Evolutionary conservation across 306 rosid species (phyloP), one percentile per base, ranked within the genome.

Genomic region (Rosa persica): DNA sequence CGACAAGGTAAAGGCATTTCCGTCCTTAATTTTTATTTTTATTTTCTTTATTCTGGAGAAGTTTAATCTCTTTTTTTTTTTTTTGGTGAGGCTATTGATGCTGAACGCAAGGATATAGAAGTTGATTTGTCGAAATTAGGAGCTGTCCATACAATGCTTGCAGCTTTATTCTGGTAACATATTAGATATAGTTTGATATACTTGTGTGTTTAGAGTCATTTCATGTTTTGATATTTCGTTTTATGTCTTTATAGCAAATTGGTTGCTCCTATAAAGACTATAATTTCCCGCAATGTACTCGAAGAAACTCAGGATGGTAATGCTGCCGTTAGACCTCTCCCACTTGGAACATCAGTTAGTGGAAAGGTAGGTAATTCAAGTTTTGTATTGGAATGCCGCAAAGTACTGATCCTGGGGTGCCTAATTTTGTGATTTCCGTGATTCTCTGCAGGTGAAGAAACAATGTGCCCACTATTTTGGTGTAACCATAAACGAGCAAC

Each of bases 191-290:
- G 62, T 36, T 83, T 77, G 49, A 79, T 43, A 42, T 47, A 40
- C 46, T 22, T 25, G 51, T 69, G 77, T 76, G 43, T 84, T 79
- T 70, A 16, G 65, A 25, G 5, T 58, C 20, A 3, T 68, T 38
- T 68, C 23, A 23, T 22, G 73, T 70, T 62, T 78, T 80, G 61
- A 85, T 70, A 0, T 76, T 83, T 88, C 48, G 64, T 78, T 43
- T 73, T 75, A 30, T 88, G 77, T 81, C 73, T 81, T 81, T 80
- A 74, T 83, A 96, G 99, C 91, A 96, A 96, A 90, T 86, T 96
- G 85, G 99, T 98, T 80, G 99, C 93, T 67, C 99, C 99, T 74
- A 93, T 96, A 86, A 96, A 96, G 89, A 93, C 98, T 55, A 91
- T 96, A 75, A 83, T 96, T 83, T 91, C 99, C 20, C 97, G 96